These are phyloP conservation scores for Globisporangium carolinianum DNA, from an alignment of 352 stramenopile species.

Conservation along the genomic window DNA sequence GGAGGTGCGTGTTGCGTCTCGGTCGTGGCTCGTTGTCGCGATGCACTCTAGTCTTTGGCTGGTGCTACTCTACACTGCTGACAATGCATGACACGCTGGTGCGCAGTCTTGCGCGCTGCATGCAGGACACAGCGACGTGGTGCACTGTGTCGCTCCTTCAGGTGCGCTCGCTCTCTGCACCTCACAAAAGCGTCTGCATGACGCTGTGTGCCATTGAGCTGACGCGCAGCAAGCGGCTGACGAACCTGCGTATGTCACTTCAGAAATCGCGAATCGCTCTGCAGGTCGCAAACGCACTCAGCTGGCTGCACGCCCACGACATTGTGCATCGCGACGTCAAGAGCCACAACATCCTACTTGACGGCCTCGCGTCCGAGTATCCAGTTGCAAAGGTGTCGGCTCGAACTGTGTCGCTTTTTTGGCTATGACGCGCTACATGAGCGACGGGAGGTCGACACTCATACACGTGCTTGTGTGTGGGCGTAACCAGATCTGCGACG, in stretches of 20 bases:
- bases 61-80: not conserved
- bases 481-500: slow-evolving; percentile 22
- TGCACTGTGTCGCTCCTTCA: slow-evolving; percentile 19
- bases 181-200: not conserved
- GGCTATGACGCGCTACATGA: not conserved
- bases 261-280: slow-evolving; percentile 26
- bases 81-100: too few species aligned
- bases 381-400: slow-evolving; percentile 22
- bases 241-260: not conserved
- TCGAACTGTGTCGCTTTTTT: not conserved
- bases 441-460: not conserved
- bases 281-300: slow-evolving; percentile 23
- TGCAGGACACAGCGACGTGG: slow-evolving; percentile 22
- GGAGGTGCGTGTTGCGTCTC: slow-evolving; percentile 15
- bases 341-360: slow-evolving; percentile 34
- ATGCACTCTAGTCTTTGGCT: not conserved
- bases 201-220: not conserved
- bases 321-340: slow-evolving; percentile 44
- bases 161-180: slow-evolving; percentile 3
- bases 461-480: not conserved
- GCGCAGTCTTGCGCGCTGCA: slow-evolving; percentile 25
- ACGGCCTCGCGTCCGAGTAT: not conserved
- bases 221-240: not conserved
- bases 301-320: slow-evolving; percentile 25
- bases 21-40: not conserved